Conservation (phyloP, 2,329 filamentous ascomycete species). For the Epichloe baconii region DNA sequence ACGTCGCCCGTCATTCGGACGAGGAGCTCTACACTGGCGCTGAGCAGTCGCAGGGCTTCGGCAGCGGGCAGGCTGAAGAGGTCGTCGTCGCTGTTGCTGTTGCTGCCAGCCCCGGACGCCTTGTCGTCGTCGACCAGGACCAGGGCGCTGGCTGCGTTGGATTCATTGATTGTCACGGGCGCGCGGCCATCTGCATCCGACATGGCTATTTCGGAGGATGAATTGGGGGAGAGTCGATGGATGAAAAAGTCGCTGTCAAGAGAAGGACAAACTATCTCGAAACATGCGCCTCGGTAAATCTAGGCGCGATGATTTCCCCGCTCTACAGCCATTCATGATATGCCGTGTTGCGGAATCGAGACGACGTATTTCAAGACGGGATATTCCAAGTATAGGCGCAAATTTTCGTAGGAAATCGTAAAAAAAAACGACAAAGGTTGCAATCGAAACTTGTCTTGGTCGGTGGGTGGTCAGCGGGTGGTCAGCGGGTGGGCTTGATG, state of each 20-base stretch:
- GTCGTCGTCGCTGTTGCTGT: slow-evolving; percentile 42
- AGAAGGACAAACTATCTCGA: slow-evolving; percentile 2
- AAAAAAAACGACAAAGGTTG: no score
- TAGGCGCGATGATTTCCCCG: not conserved
- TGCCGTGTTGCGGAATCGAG: not conserved
- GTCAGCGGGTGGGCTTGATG: not conserved
- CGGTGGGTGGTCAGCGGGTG: no score
- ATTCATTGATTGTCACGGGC: not conserved
- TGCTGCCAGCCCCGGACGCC: slow-evolving; percentile 8
- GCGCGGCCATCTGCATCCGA: not conserved
- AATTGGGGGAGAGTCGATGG: not conserved
- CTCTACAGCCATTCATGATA: slow-evolving; percentile 6
- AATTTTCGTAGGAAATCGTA: no score
- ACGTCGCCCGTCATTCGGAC: slow-evolving; percentile 65
- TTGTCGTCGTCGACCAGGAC: slow-evolving; percentile 9
- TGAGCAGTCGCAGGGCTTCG: slow-evolving; percentile 69
- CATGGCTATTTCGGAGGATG: not conserved
- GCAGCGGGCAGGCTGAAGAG: slow-evolving; percentile 60
- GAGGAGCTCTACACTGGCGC: slow-evolving; percentile 55
- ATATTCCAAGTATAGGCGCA: no score
- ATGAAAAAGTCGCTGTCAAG: slow-evolving; percentile 1
- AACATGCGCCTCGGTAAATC: slow-evolving; percentile 1
- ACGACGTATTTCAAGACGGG: not conserved
- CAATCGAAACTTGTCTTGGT: no score
- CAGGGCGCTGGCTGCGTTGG: slow-evolving; percentile 3